Conservation (phyloP, 768 basidiomycete genomes). For the Termitomyces sp. region DNA sequence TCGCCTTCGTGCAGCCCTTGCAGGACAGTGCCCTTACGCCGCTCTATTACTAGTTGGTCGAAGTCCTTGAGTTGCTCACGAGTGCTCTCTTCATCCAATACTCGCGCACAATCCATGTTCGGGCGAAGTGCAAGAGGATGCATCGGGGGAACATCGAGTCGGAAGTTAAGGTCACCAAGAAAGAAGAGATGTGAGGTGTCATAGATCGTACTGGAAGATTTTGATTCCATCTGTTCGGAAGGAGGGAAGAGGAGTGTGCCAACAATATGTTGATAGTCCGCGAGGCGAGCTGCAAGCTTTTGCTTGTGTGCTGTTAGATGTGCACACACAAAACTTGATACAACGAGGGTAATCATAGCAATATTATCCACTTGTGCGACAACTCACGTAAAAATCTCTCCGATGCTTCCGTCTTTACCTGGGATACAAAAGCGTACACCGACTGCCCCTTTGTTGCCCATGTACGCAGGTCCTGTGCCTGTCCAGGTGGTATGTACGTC, state of each 20-base stretch:
- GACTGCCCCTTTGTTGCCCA: slow-evolving; percentile 97
- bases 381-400: slow-evolving; percentile 83
- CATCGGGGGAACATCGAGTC: slow-evolving; percentile 57
- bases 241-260: slow-evolving; percentile 73
- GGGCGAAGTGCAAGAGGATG: slow-evolving; percentile 36
- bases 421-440: slow-evolving; percentile 76
- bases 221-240: slow-evolving; percentile 25
- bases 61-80: slow-evolving; percentile 62
- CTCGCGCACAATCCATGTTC: slow-evolving; percentile 30
- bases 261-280: slow-evolving; percentile 80
- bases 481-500: slow-evolving; percentile 76
- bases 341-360: not conserved
- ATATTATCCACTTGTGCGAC: not conserved
- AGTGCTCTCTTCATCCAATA: slow-evolving; percentile 40
- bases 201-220: slow-evolving; percentile 58
- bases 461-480: slow-evolving; percentile 61
- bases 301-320: slow-evolving; percentile 83
- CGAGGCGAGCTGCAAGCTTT: slow-evolving; percentile 58
- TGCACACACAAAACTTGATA: slow-evolving; percentile 68
- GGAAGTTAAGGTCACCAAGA: slow-evolving; percentile 92
- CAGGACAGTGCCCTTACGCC: slow-evolving; percentile 58
- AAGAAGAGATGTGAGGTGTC: slow-evolving; percentile 88
- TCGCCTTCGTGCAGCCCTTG: slow-evolving; percentile 79
- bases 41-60: slow-evolving; percentile 67
- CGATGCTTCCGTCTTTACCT: slow-evolving; percentile 44